Evolutionary conservation across 2,329 filamentous ascomycete genomes (phyloP).

Genomic region (Fusarium pininemorale): DNA sequence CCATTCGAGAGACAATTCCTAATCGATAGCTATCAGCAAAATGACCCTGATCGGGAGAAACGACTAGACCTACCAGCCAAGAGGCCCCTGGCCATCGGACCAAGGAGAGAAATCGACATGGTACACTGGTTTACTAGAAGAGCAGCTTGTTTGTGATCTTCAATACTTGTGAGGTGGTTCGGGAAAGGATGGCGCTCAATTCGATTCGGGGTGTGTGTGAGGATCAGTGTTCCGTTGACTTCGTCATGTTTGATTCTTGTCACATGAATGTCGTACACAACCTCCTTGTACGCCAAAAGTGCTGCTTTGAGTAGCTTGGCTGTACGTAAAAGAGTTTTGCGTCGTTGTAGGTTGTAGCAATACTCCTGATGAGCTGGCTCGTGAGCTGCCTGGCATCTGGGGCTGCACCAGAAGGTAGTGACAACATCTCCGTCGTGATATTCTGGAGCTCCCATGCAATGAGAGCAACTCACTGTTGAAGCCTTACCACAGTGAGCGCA

Average conservation of each 20-base stretch:
- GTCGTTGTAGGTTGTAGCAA: slow-evolving; percentile 6
- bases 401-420: slow-evolving; percentile 12
- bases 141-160: slow-evolving; percentile 13
- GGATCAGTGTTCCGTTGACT: not conserved
- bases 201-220: not conserved
- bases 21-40: not conserved
- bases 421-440: slow-evolving; percentile 17
- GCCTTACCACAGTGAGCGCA: slow-evolving; percentile 10
- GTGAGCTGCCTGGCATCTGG: slow-evolving; percentile 16
- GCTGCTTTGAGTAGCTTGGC: slow-evolving; percentile 9
- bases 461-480: not conserved
- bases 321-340: slow-evolving; percentile 11
- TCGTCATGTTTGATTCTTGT: not conserved
- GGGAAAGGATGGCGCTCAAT: slow-evolving; percentile 2
- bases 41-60: too few relatives aligned
- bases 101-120: slow-evolving; percentile 10
- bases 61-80: not conserved
- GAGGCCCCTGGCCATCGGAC: slow-evolving; percentile 10
- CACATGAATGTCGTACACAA: slow-evolving; percentile 1
- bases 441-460: slow-evolving; percentile 7
- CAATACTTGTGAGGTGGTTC: not conserved
- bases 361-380: slow-evolving; percentile 1
- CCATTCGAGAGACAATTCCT: not conserved
- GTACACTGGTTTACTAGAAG: slow-evolving; percentile 5
- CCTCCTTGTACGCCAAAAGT: slow-evolving; percentile 13